phyloP scores from a whole-genome alignment of 257 asterid genomes.

The Forsythia viridissima region DNA sequence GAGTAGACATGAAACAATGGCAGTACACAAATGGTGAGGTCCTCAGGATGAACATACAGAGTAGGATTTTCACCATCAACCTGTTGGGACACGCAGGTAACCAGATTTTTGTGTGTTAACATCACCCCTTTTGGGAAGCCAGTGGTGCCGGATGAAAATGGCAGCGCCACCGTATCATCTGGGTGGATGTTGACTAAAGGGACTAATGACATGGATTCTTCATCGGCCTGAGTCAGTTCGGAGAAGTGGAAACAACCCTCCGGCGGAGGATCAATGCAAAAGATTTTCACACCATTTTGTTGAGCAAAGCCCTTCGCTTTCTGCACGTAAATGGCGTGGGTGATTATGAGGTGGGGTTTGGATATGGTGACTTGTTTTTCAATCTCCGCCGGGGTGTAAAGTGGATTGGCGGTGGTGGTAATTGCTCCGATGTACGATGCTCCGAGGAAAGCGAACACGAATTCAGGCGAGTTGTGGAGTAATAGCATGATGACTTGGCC shows the following conservation, averaged over 20 bases:
- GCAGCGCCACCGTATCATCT: slow-evolving; percentile 50
- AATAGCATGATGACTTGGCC: slow-evolving; percentile 52
- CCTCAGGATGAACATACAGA: slow-evolving; percentile 22
- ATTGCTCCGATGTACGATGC: slow-evolving; percentile 46
- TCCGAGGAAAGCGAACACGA: slow-evolving; percentile 49
- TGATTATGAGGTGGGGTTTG: slow-evolving; percentile 43
- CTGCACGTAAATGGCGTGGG: slow-evolving; percentile 42
- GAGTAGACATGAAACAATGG: slow-evolving; percentile 58
- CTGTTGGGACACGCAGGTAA: slow-evolving; percentile 46
- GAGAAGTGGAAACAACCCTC: slow-evolving; percentile 28
- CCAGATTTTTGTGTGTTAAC: slow-evolving; percentile 55
- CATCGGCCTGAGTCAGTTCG: slow-evolving; percentile 40
- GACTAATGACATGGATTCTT: not conserved
- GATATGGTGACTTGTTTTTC: slow-evolving; percentile 36
- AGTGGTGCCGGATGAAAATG: slow-evolving; percentile 65
- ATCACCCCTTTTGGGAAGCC: slow-evolving; percentile 65
- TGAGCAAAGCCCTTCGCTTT: slow-evolving; percentile 29
- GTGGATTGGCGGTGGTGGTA: slow-evolving; percentile 54
- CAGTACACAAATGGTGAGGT: slow-evolving; percentile 43
- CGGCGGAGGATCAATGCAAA: slow-evolving; percentile 34
- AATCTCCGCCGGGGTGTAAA: slow-evolving; percentile 43
- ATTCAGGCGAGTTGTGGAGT: slow-evolving; percentile 62
- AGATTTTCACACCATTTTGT: slow-evolving; percentile 22
- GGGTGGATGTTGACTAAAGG: slow-evolving; percentile 31
- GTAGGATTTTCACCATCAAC: slow-evolving; percentile 59